These are phyloP conservation scores for Ulota crispa DNA, from an alignment of 225 moss, liverwort and hornwort species.

Conservation along the genomic window DNA sequence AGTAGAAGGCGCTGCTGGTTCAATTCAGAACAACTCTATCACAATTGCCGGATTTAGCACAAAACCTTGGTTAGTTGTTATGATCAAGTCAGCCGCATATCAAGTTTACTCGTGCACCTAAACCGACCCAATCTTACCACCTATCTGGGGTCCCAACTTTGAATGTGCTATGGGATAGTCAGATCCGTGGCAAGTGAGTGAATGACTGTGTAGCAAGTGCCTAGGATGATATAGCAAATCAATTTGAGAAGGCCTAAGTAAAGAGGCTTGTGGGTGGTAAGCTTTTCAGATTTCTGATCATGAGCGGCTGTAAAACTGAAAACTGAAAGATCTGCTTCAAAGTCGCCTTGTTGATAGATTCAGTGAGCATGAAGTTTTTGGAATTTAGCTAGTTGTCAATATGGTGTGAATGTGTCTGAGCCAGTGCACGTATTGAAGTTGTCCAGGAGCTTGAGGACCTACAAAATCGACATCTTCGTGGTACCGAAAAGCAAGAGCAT, in stretches of 20 bases:
- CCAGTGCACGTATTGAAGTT: not conserved
- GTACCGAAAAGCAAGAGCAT: not conserved
- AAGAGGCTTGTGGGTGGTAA: no score
- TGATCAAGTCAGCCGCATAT: not conserved
- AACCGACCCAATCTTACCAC: not conserved
- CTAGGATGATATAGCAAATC: not conserved
- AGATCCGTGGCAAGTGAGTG: not conserved
- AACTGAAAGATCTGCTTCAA: not conserved
- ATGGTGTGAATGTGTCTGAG: not conserved
- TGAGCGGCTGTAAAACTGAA: not conserved
- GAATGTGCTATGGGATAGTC: no score
- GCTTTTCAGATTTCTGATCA: not conserved
- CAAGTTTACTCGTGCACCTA: not conserved
- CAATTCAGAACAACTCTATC: not conserved
- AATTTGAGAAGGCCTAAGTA: not conserved
- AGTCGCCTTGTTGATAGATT: not conserved
- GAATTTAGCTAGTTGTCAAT: not conserved
- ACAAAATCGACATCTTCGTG: not conserved
- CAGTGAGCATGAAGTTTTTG: not conserved
- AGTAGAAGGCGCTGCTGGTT: not conserved
- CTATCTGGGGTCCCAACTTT: not conserved
- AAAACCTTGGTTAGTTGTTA: not conserved
- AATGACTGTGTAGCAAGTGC: not conserved
- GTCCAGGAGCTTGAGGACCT: constrained; percentile 12
- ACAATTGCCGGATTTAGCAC: not conserved